phyloP scores from a whole-genome alignment of 2,329 filamentous ascomycete species.

The Neurospora sp. region DNA sequence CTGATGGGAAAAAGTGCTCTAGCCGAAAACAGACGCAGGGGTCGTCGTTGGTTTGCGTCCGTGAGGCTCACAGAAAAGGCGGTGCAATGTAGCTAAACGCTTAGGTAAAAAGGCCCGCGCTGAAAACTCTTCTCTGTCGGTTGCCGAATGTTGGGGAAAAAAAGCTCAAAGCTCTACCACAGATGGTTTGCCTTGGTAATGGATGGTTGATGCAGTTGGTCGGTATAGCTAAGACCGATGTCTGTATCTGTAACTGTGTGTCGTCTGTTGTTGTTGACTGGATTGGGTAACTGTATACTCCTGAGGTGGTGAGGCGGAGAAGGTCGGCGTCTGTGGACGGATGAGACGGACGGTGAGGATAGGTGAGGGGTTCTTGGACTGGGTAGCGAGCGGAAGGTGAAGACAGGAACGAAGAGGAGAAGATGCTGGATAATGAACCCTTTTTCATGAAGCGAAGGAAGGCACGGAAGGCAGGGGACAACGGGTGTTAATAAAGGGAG shows the following conservation, averaged over 20 bases:
- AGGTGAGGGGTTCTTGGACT: background rate
- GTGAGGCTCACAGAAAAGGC: background rate
- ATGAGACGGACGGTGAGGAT: background rate
- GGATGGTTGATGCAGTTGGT: background rate
- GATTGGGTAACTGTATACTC: background rate
- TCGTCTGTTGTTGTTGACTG: background rate
- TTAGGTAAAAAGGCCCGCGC: background rate
- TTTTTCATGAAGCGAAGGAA: background rate
- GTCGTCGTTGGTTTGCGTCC: background rate
- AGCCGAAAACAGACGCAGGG: background rate
- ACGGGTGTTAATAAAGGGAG: slow-evolving; percentile 10
- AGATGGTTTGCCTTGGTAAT: background rate
- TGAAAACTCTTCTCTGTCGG: background rate
- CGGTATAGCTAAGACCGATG: background rate
- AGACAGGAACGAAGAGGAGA: background rate
- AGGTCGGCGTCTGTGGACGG: background rate
- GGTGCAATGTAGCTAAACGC: background rate
- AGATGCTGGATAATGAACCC: background rate
- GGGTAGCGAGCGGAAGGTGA: background rate
- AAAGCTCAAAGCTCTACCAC: background rate
- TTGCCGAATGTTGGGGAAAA: background rate
- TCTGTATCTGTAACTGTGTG: background rate
- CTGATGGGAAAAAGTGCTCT: background rate
- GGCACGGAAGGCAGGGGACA: slow-evolving; percentile 3
- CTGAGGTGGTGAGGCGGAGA: background rate